A percentile compares a stretch with the other conserved stretches of the same genome.
Conservation (phyloP, 257 asterid species). For the Galeopsis tetrahit region DNA sequence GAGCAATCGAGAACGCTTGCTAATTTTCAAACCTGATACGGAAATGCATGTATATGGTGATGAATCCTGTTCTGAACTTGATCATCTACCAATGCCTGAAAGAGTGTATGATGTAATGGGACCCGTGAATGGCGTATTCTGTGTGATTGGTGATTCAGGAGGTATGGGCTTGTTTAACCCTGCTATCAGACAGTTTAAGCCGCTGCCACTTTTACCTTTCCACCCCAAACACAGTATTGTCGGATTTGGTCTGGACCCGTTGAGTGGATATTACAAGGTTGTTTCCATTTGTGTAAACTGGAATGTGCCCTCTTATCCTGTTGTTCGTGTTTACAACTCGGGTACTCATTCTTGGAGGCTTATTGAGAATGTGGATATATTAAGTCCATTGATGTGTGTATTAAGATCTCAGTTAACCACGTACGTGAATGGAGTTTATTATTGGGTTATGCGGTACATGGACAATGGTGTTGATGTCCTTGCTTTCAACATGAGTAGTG, state of each 20-base stretch:
- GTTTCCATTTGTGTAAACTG: slow-evolving; percentile 36
- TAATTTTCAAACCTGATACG: slow-evolving; percentile 28
- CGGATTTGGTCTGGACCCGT: slow-evolving; percentile 51
- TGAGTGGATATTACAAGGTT: slow-evolving; percentile 43
- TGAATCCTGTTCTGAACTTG: slow-evolving; percentile 30
- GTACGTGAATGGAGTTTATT: slow-evolving; percentile 48
- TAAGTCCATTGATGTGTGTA: not conserved
- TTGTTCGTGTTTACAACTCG: slow-evolving; percentile 41
- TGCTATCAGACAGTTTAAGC: slow-evolving; percentile 46
- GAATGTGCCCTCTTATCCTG: not conserved
- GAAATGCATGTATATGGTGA: slow-evolving; percentile 7
- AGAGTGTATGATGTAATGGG: slow-evolving; percentile 38
- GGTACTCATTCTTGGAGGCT: slow-evolving; percentile 48
- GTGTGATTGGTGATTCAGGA: slow-evolving; percentile 26
- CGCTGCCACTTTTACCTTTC: slow-evolving; percentile 32
- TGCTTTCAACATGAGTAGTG: slow-evolving; percentile 45
- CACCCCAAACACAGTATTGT: slow-evolving; percentile 31
- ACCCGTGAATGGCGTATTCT: slow-evolving; percentile 50
- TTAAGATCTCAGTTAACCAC: slow-evolving; percentile 39
- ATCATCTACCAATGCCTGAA: slow-evolving; percentile 36
- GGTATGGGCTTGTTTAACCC: slow-evolving; percentile 47
- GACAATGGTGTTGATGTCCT: slow-evolving; percentile 32
- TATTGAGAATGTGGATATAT: slow-evolving; percentile 35
- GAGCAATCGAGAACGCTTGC: slow-evolving; percentile 38
- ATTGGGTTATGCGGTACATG: slow-evolving; percentile 37